Percentiles rank a stretch among this genome's conserved stretches.
These are phyloP conservation scores for Septoria linicola DNA, from an alignment of 2,329 filamentous ascomycete genomes.

Conservation along the genomic window DNA sequence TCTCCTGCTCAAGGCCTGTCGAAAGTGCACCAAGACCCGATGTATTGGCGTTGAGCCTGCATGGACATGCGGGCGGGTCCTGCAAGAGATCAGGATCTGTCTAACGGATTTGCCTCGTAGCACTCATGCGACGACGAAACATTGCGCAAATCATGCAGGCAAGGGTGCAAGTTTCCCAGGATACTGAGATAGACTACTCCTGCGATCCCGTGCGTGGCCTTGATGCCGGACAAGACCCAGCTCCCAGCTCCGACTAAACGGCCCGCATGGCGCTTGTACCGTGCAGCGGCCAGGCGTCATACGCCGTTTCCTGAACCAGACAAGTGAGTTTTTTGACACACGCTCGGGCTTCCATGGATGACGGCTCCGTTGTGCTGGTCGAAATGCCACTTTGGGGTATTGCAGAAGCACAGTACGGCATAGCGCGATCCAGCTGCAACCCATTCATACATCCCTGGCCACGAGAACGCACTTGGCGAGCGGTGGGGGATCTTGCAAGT, in stretches of 20 bases:
- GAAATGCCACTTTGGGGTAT: slow-evolving; percentile 23
- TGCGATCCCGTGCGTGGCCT: slow-evolving; percentile 25
- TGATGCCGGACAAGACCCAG: slow-evolving; percentile 25
- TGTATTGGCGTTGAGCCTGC: slow-evolving; percentile 27
- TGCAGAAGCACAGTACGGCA: slow-evolving; percentile 19
- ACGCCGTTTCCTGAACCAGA: slow-evolving; percentile 22
- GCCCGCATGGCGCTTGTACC: slow-evolving; percentile 27
- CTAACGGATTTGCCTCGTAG: slow-evolving; percentile 26
- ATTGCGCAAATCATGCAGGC: slow-evolving; percentile 29
- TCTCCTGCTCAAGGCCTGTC: slow-evolving; percentile 19
- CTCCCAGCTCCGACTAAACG: slow-evolving; percentile 24
- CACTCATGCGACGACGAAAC: slow-evolving; percentile 30
- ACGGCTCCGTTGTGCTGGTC: slow-evolving; percentile 19
- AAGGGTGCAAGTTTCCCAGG: slow-evolving; percentile 23
- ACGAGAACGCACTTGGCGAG: background rate
- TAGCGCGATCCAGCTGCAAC: background rate
- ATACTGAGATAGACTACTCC: slow-evolving; percentile 23
- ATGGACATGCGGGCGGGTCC: slow-evolving; percentile 25
- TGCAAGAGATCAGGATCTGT: slow-evolving; percentile 28
- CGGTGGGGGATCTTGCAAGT: background rate
- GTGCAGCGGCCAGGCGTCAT: slow-evolving; percentile 24
- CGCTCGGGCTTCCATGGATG: slow-evolving; percentile 22
- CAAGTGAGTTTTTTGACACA: slow-evolving; percentile 29
- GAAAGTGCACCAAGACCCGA: slow-evolving; percentile 27
- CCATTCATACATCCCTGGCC: slow-evolving; percentile 6